Conservation (phyloP, 305 asterid genomes). For the Nicotiana rustica region DNA sequence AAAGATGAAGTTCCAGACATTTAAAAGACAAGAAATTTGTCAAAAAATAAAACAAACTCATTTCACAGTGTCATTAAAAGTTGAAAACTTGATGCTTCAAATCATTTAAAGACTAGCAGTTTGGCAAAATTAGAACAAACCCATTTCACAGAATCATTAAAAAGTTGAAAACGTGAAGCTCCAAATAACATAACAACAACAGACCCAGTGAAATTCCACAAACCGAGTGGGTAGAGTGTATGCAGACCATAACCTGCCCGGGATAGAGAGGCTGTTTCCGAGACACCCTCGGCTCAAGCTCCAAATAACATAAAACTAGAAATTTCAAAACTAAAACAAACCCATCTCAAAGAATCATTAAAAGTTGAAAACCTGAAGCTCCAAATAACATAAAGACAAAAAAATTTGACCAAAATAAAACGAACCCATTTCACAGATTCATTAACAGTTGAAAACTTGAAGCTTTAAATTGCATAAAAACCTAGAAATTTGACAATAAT, state of each 20-base stretch:
- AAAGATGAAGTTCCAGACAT: not conserved
- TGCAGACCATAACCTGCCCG: too few relatives aligned
- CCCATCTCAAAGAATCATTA: not conserved
- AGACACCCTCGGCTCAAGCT: not conserved
- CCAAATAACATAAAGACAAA: not conserved
- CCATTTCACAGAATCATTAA: not conserved
- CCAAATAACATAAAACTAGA: not conserved
- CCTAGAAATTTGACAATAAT: not conserved
- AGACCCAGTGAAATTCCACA: too few relatives aligned
- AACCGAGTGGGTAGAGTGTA: too few relatives aligned
- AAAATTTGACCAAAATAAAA: not conserved
- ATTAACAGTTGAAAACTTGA: not conserved
- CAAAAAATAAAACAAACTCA: not conserved
- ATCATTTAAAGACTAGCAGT: not conserved
- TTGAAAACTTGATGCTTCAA: not conserved
- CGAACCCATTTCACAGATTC: not conserved
- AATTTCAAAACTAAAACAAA: not conserved
- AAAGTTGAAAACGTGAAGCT: not conserved
- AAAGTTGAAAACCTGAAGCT: not conserved
- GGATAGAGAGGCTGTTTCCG: too few relatives aligned
- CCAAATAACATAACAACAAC: too few relatives aligned
- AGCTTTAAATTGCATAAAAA: not conserved
- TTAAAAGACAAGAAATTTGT: not conserved
- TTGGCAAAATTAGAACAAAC: not conserved
- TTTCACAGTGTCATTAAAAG: not conserved